Evolutionary conservation across 2,329 filamentous ascomycete species (phyloP), one percentile per base, ranked within the genome.

Genomic region (Mycogone perniciosa): DNA sequence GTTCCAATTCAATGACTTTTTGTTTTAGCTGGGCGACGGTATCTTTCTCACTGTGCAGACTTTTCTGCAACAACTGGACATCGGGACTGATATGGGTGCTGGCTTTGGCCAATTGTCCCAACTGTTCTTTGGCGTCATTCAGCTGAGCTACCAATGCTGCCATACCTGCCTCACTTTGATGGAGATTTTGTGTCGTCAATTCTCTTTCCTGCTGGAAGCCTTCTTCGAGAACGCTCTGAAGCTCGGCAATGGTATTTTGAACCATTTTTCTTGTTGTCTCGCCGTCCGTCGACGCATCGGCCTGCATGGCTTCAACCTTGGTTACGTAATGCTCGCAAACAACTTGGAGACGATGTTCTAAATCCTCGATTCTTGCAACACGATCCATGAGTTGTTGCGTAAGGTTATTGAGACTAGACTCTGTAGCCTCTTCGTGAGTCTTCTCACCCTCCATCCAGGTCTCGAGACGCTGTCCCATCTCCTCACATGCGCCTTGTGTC

Each of bases 1-100:
- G 34, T 41, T 67, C 58, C 11, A 65, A 50, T 2, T 46, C 48
- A 8, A 40, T 29, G 31, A 67, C 47, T 37, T 58, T 59, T 30
- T 59, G 11, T 30, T 54, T 48, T 20, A 65, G 54, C 8, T 39
- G 37, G 8, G 20, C 26, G 20, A 35, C 6, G 2, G 34, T 46
- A 2, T 26, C 34, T 6, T 42, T 43, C 13, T 51, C 39, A 13
- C n/a, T 26, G 8, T 51, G 9, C 6, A 51, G 40, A 7, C 31
- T 38, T 26, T 45, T 35, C 13, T 47, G 39, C 7, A 40, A 34
- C 11, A 43, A 30, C 11, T 34, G 35, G 27, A 4, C 6, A 9
- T 13, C 13, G 13, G 35, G 9, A 7, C 4, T 38, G 10, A 8
- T 8, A 6, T 9, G 2, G 13, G 4, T 11, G 5, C 26, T 7